phyloP scores from a whole-genome alignment of 495 filamentous ascomycete genomes.

The Podospora pseudocomata region DNA sequence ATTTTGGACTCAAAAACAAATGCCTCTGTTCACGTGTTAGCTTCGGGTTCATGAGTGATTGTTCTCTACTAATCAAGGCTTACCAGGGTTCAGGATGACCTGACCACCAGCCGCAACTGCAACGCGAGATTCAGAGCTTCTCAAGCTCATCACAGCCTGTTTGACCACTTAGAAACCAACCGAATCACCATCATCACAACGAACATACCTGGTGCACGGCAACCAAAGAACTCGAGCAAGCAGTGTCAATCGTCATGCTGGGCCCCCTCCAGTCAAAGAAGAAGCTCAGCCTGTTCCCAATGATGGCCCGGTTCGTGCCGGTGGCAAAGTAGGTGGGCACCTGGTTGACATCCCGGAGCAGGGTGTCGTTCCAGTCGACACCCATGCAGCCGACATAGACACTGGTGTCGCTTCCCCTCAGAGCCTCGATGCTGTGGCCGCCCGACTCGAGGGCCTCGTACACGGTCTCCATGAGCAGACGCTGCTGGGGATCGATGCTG shows the following conservation, averaged over 20 bases:
- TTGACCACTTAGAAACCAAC: too few species aligned
- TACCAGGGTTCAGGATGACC: conserved; percentile 46
- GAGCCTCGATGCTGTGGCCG: conserved; percentile 33
- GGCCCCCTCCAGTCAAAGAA: conserved; percentile 45
- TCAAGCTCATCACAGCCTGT: conserved; percentile 46
- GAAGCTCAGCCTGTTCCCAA: conserved; percentile 51
- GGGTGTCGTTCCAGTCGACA: conserved; percentile 29
- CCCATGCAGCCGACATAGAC: conserved; percentile 23
- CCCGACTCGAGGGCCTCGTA: conserved; percentile 58
- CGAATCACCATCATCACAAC: too few species aligned
- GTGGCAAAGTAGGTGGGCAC: conserved; percentile 47
- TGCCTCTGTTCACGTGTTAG: conserved; percentile 17
- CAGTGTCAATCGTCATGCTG: conserved; percentile 46
- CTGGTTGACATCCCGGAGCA: conserved; percentile 6
- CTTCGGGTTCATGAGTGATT: too few species aligned
- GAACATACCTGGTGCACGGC: conserved; percentile 37
- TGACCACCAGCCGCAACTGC: conserved; percentile 52
- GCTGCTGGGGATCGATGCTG: conserved; percentile 57
- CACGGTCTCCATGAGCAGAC: conserved; percentile 51
- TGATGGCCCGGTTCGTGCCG: conserved; percentile 26
- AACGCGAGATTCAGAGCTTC: conserved; percentile 27
- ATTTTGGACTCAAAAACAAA: conserved; percentile 21
- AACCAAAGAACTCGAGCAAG: conserved; percentile 51
- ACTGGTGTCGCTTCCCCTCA: background rate
- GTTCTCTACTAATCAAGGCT: too few species aligned